Base-by-base conservation (phyloP, 2,329 filamentous ascomycete genomes). In the Microsporum audouinii region DNA sequence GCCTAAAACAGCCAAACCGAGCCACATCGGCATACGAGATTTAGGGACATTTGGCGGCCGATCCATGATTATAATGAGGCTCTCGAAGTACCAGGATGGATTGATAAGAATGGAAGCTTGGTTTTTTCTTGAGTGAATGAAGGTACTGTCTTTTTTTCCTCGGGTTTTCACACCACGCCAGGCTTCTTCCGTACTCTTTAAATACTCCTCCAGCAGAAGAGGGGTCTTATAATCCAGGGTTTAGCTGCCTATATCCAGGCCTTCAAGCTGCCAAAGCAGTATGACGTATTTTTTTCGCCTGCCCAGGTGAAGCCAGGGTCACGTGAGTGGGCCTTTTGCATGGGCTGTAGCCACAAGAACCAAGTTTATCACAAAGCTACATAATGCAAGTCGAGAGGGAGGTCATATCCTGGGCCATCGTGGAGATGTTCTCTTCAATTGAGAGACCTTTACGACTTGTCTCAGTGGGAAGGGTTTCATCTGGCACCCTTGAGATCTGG, bases 1-100 rank as follows among this genome's bases (percentile, higher is more conserved):
- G 68, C 83, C 84, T 36, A 82, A 86, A 66, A 83, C 84, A 63
- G 80, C 82, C 66, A 84, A 75, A 68, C 86, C 73, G 36, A 77
- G 66, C 67, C 71, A 75, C 43, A 75, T 61, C 17, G 68, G 67
- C 39, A 70, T 67, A 61, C 73, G 70, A 63, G 65, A 72, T 64
- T 73, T 73, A 12, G 61, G 47, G 14, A 36, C 72, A 74, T 55
- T 55, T 55, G 51, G 51, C 33, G 51, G 51, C 31, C 51, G 29
- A 7, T 55, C 51, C 51, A 55, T 55, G 51, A 10, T 47, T 47
- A 23, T 23, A 23, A 23, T 23, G 17, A 23, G 17, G 17, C 17
- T 23, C 17, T 23, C 17, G 43, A 14, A 12, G 43, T 47, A 27
- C 6, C 4, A 5, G n/a, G 39, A 43, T 7, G 10, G 38, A 7